phyloP scores from a whole-genome alignment of 2,329 filamentous ascomycete species.

The Pyricularia pennisetigena region DNA sequence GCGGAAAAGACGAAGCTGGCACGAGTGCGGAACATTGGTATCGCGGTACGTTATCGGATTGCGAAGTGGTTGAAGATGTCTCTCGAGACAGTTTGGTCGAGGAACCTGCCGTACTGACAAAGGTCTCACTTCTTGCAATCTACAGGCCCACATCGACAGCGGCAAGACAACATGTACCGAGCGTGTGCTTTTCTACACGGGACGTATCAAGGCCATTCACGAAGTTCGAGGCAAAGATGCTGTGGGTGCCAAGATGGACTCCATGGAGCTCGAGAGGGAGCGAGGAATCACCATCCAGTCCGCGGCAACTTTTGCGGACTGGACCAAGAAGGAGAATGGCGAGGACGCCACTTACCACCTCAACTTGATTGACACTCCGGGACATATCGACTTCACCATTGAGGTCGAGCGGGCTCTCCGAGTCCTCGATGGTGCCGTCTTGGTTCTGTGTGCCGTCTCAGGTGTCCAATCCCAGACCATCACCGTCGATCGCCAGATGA shows the following conservation, averaged over 20 bases:
- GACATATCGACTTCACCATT: slow-evolving; percentile 98
- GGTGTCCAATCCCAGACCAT: slow-evolving; percentile 98
- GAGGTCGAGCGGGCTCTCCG: slow-evolving; percentile 93
- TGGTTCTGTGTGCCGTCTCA: slow-evolving; percentile 96
- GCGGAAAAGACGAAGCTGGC: slow-evolving; percentile 70
- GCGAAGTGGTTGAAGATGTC: neutral
- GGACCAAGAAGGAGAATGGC: slow-evolving; percentile 71
- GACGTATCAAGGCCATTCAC: slow-evolving; percentile 92
- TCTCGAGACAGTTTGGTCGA: neutral
- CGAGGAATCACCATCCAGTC: slow-evolving; percentile 99
- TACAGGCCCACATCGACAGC: slow-evolving; percentile 89
- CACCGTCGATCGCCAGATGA: slow-evolving; percentile 97
- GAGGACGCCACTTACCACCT: slow-evolving; percentile 90
- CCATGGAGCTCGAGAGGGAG: slow-evolving; percentile 96
- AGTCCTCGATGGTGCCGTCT: slow-evolving; percentile 91
- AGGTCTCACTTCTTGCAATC: neutral
- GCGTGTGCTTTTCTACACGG: slow-evolving; percentile 95
- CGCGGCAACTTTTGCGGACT: slow-evolving; percentile 95
- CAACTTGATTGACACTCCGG: slow-evolving; percentile 97
- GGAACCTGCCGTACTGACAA: neutral
- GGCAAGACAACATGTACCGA: slow-evolving; percentile 97
- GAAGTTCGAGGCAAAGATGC: slow-evolving; percentile 92
- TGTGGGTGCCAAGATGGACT: slow-evolving; percentile 98
- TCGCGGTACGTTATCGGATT: slow-evolving; percentile 55
- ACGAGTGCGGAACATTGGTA: slow-evolving; percentile 91